Conservation (phyloP, 2,329 filamentous ascomycete genomes). For the Xylaria sp. region DNA sequence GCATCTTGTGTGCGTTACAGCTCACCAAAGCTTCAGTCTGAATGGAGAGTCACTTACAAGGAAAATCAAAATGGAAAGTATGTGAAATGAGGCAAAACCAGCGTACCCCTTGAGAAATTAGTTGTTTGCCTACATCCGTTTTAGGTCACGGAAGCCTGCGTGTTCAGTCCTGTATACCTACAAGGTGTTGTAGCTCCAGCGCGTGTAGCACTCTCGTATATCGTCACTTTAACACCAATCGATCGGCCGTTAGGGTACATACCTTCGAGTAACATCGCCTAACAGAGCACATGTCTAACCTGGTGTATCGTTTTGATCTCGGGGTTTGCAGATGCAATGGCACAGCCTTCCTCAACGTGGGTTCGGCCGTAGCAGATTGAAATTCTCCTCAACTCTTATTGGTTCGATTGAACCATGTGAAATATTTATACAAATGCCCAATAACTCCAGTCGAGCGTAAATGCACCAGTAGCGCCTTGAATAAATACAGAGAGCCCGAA, state of each 20-base stretch:
- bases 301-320: not conserved
- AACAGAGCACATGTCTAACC: conserved; percentile 11
- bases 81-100: not conserved
- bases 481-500: not conserved
- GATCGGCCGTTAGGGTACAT: conserved; percentile 24
- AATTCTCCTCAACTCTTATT: not conserved
- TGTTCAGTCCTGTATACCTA: not conserved
- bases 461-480: conserved; percentile 7
- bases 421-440: conserved; percentile 7
- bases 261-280: conserved; percentile 7
- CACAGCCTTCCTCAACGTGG: not conserved
- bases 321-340: not conserved
- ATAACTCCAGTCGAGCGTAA: conserved; percentile 26
- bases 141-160: conserved; percentile 17
- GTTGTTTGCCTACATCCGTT: not conserved
- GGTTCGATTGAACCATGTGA: conserved; percentile 4
- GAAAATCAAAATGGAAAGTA: conserved; percentile 3
- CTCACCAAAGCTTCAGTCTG: not conserved
- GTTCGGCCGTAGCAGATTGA: not conserved
- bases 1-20: not conserved
- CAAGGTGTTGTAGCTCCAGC: not conserved
- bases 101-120: not conserved
- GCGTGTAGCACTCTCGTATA: conserved; percentile 14
- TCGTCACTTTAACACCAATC: conserved; percentile 12
- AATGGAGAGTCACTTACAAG: not conserved